Evolutionary conservation across 2,329 filamentous ascomycete genomes (phyloP).

Genomic region (Diaporthe destruens): DNA sequence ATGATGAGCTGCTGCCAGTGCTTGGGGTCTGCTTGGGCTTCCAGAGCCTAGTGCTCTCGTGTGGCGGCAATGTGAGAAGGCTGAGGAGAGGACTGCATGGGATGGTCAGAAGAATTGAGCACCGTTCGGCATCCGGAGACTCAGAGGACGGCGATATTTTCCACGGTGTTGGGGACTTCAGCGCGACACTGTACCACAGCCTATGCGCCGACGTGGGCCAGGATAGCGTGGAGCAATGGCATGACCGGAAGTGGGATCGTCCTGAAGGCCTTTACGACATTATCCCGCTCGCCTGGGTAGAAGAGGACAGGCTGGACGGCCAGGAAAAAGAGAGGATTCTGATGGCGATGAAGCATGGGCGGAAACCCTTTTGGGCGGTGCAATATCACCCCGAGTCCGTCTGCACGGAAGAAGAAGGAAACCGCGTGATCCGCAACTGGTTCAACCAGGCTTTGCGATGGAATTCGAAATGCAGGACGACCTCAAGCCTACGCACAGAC

Average conservation of each 20-base stretch:
- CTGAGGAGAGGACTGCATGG: constrained; percentile 84
- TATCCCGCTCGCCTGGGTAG: constrained; percentile 73
- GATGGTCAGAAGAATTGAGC: constrained; percentile 77
- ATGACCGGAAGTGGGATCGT: constrained; percentile 55
- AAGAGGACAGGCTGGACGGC: constrained; percentile 56
- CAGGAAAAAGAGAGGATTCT: constrained; percentile 65
- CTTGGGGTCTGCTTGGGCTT: constrained; percentile 92
- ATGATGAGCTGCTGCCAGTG: constrained; percentile 75
- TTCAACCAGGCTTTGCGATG: constrained; percentile 74
- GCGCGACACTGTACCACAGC: constrained; percentile 83
- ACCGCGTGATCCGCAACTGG: constrained; percentile 79
- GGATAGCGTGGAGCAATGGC: constrained; percentile 56
- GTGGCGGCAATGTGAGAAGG: constrained; percentile 75
- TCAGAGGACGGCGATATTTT: constrained; percentile 71
- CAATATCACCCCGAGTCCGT: constrained; percentile 94
- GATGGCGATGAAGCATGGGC: constrained; percentile 80
- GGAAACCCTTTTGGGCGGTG: constrained; percentile 84
- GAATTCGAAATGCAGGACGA: constrained; percentile 58
- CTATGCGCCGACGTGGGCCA: constrained; percentile 68
- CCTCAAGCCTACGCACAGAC: constrained; percentile 38
- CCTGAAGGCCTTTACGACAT: constrained; percentile 55
- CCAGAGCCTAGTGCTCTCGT: constrained; percentile 80
- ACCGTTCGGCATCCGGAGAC: constrained; percentile 51
- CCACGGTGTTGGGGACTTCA: constrained; percentile 66
- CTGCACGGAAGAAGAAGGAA: constrained; percentile 79